These are phyloP conservation scores for Trametes villosa DNA, from an alignment of 768 basidiomycete species.

Conservation along the genomic window DNA sequence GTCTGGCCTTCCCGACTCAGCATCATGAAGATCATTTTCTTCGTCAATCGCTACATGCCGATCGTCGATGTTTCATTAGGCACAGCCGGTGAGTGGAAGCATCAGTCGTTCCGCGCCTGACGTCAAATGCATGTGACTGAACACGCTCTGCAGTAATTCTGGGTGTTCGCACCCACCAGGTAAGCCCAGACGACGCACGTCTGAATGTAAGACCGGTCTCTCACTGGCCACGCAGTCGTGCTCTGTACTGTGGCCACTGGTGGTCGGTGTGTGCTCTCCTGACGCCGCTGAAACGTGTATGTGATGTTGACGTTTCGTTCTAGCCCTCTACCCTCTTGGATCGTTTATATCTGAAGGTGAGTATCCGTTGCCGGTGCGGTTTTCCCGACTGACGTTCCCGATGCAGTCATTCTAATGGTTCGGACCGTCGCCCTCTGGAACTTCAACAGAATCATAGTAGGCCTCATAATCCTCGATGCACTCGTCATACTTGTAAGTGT, in stretches of 20 bases:
- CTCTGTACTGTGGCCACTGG: neutral
- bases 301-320: neutral
- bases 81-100: neutral
- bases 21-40: conserved; percentile 13
- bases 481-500: conserved; percentile 4
- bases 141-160: neutral
- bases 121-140: no score
- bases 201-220: no score
- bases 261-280: neutral
- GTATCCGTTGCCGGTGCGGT: no score
- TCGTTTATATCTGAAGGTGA: conserved; percentile 1
- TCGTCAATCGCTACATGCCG: conserved; percentile 12
- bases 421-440: conserved; percentile 16
- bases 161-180: neutral
- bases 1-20: conserved; percentile 7
- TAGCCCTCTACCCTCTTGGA: neutral
- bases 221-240: neutral
- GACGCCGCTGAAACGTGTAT: no score
- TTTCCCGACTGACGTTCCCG: neutral
- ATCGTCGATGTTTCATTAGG: conserved; percentile 3
- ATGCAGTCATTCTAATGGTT: conserved; percentile 4
- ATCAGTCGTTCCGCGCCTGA: no score
- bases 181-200: neutral
- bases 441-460: conserved; percentile 1
- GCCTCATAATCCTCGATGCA: neutral